A percentile compares a stretch with the other conserved stretches of the same genome.
Evolutionary conservation across 108 stramenopile species (phyloP).

Genomic region (Cyclostephanos tholiformis): DNA sequence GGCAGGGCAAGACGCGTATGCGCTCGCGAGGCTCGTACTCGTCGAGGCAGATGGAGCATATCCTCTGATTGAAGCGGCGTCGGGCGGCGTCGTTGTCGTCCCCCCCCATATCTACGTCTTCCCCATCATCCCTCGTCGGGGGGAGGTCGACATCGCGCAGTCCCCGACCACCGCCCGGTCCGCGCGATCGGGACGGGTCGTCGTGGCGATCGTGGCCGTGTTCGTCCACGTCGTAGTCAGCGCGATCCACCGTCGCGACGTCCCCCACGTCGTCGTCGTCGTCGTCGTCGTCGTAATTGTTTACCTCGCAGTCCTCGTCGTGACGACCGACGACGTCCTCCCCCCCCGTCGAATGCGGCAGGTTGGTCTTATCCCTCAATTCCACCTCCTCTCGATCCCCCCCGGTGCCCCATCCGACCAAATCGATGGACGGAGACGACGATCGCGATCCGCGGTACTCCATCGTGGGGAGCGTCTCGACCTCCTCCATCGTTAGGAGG

Average conservation of each 20-base stretch:
- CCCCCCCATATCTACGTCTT: not conserved
- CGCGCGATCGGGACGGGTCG: not conserved
- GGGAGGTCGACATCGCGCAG: conserved; percentile 4
- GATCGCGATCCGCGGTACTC: conserved; percentile 22
- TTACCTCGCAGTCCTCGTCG: too few species aligned
- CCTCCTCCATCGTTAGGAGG: conserved; percentile 49
- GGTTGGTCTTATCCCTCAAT: conserved; percentile 41
- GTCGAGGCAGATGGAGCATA: conserved; percentile 90
- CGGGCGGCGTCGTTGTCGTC: not conserved
- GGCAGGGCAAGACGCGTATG: conserved; percentile 81
- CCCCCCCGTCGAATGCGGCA: conserved; percentile 19
- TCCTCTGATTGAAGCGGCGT: conserved; percentile 26
- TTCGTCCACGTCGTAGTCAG: not conserved
- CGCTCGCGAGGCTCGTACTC: conserved; percentile 80
- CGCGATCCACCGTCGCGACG: not conserved
- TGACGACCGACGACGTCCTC: conserved; percentile 1
- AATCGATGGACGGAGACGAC: not conserved
- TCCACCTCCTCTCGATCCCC: conserved; percentile 18
- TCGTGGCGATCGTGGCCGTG: too few species aligned
- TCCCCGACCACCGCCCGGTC: conserved; percentile 6
- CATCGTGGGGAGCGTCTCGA: conserved; percentile 43
- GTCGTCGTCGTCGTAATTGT: not conserved
- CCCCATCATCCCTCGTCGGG: conserved; percentile 12
- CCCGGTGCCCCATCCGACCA: not conserved
- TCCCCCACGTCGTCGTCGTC: not conserved